phyloP scores from a whole-genome alignment of 345 rosid genomes.

The Orychophragmus violaceus region DNA sequence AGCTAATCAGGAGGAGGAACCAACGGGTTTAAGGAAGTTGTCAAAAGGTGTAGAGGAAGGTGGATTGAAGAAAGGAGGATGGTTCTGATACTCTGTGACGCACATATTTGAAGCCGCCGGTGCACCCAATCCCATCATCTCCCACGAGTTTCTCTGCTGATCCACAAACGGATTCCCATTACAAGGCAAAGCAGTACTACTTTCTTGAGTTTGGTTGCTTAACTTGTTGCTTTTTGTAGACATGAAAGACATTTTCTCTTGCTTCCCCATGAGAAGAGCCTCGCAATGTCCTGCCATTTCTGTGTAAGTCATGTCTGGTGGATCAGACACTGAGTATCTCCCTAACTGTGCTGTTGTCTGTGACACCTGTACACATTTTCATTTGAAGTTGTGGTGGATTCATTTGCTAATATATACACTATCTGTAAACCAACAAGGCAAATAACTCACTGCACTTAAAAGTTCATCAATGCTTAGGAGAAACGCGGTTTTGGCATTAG shows the following conservation, averaged over 20 bases:
- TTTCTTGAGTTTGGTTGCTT: constrained; percentile 18
- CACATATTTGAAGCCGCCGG: constrained; percentile 22
- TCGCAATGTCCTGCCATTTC: constrained; percentile 77
- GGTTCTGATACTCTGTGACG: constrained; percentile 41
- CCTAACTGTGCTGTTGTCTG: constrained; percentile 54
- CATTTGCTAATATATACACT: no score
- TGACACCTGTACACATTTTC: constrained; percentile 34
- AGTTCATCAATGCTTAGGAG: constrained; percentile 60
- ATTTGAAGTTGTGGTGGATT: background rate
- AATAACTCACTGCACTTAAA: constrained; percentile 55
- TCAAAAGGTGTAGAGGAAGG: constrained; percentile 55
- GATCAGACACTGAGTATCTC: constrained; percentile 47
- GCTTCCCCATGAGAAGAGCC: constrained; percentile 59
- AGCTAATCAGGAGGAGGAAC: constrained; percentile 44
- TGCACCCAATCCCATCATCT: constrained; percentile 20
- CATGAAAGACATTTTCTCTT: constrained; percentile 61
- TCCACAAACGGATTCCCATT: constrained; percentile 46
- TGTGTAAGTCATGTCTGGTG: constrained; percentile 51
- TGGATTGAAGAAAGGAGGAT: constrained; percentile 38
- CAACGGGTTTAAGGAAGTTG: constrained; percentile 54
- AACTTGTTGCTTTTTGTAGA: constrained; percentile 34
- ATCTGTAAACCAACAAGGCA: no score
- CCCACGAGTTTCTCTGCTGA: constrained; percentile 23
- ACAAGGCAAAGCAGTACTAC: constrained; percentile 1
- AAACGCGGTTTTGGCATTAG: constrained; percentile 24